phyloP scores from a whole-genome alignment of 345 rosid genomes.

The Leavenworthia alabamica region DNA sequence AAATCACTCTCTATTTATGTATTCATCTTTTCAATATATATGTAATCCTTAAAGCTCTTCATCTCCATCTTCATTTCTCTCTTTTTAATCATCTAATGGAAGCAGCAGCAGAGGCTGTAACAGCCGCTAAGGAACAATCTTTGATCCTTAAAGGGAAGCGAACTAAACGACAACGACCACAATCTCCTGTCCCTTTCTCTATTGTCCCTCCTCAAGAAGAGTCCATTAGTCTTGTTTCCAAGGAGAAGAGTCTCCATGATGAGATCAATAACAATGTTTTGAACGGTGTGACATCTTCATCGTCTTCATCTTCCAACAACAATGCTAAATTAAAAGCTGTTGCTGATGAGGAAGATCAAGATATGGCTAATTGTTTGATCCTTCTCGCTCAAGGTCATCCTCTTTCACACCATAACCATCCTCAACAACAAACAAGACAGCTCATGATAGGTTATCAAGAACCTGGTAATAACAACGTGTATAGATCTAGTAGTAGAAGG shows the following conservation, averaged over 20 bases:
- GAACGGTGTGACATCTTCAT: conserved; percentile 16
- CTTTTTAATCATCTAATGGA: conserved; percentile 30
- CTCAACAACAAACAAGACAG: conserved; percentile 25
- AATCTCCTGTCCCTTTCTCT: conserved; percentile 50
- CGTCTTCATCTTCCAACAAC: conserved; percentile 37
- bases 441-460: conserved; percentile 19
- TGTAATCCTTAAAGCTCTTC: conserved; percentile 14
- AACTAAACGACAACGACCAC: conserved; percentile 66
- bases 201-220: conserved; percentile 29
- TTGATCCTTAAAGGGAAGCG: conserved; percentile 64
- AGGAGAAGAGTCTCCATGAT: conserved; percentile 11
- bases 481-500: conserved; percentile 54
- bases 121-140: conserved; percentile 33
- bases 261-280: conserved; percentile 7
- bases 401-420: conserved; percentile 17
- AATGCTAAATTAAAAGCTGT: conserved; percentile 32
- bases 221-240: conserved; percentile 33
- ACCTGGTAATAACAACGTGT: conserved; percentile 2
- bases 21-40: conserved; percentile 20
- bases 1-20: conserved; percentile 30
- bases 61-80: conserved; percentile 17
- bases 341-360: conserved; percentile 70
- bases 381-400: conserved; percentile 72
- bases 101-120: conserved; percentile 34
- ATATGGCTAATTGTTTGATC: conserved; percentile 90